Evolutionary conservation across 768 basidiomycete species (phyloP), one percentile per base, ranked within the genome.

Genomic region (Tricholoma furcatifolium): DNA sequence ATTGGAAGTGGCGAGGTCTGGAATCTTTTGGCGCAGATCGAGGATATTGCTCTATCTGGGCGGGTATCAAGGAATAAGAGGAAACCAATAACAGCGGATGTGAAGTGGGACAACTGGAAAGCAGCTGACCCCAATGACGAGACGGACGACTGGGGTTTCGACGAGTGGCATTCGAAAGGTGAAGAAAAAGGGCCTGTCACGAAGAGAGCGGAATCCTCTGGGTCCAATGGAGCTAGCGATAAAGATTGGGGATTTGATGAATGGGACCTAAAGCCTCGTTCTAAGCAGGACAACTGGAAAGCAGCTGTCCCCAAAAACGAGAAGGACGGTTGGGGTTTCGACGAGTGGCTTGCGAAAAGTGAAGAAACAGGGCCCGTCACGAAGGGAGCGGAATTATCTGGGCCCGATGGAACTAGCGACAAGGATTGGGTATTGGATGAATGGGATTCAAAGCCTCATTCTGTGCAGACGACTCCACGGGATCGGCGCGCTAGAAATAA

Each of bases 201-300:
- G 15, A 14, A 14, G 24, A 1, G n/a, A 39, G 3, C 4, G 6
- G 3, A 18, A 40, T 32, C 24, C 9, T 15, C 10, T 38, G 21
- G 42, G 21, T 17, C 20, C 4, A 32, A 18, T 21, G 30, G 11
- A 10, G 0, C 24, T 35, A 4, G 21, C 32, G 49, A 27, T 27
- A 27, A 7, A 7, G 27, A 27, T 27, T 27, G 27, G 27, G 27
- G 27, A 4, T 27, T 27, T 7, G 7, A 27, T 27, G 27, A 27
- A 27, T 27, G 27, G 27, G 27, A 7, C 27, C 7, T 7, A 27
- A 27, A 7, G 27, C 27, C 27, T 27, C 27, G 27, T 27, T n/a
- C n/a, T n/a, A 60, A 49, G 43, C 74, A 73, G 71, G 70, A 78
- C 43, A 68, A 70, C 2, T 86, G 84, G 85, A 84, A 82, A 58